phyloP scores from a whole-genome alignment of 2,329 filamentous ascomycete species.

The Diaporthe humulicola region DNA sequence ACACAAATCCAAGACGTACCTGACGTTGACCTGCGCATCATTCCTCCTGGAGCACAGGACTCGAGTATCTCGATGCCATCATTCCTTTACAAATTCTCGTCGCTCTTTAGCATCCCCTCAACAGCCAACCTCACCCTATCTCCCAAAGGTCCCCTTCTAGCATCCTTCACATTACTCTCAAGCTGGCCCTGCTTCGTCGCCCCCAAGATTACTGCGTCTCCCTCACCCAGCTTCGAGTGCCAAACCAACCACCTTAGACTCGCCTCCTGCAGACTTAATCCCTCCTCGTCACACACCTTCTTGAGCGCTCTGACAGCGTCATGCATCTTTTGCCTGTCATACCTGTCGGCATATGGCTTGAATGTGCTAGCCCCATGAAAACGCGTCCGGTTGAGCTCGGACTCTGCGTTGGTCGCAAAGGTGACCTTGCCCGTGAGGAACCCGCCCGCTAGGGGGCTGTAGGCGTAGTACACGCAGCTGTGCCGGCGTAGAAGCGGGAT shows the following conservation, averaged over 20 bases:
- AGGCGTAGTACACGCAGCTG: constrained; percentile 53
- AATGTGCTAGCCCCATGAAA: constrained; percentile 2
- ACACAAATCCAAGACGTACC: background rate
- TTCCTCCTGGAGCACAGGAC: too few species aligned
- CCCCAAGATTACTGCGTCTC: constrained; percentile 55
- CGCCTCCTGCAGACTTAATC: constrained; percentile 14
- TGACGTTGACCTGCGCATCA: too few species aligned
- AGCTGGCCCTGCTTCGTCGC: constrained; percentile 53
- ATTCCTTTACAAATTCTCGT: background rate
- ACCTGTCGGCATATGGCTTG: constrained; percentile 5
- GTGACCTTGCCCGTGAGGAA: constrained; percentile 55
- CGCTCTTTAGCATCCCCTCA: background rate
- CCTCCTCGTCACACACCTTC: constrained; percentile 17
- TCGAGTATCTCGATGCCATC: background rate
- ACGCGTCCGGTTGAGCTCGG: constrained; percentile 16
- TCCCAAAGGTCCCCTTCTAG: background rate
- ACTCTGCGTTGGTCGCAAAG: constrained; percentile 14
- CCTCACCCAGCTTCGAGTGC: constrained; percentile 36
- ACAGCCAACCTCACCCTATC: background rate
- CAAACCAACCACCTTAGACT: constrained; percentile 10
- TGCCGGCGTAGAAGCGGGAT: constrained; percentile 51
- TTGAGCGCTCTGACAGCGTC: constrained; percentile 8
- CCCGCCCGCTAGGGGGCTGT: constrained; percentile 68
- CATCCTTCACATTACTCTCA: constrained; percentile 18
- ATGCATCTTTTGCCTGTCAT: constrained; percentile 11